Evolutionary conservation across 768 basidiomycete species (phyloP).

Genomic region (Panaeolus cyanescens): DNA sequence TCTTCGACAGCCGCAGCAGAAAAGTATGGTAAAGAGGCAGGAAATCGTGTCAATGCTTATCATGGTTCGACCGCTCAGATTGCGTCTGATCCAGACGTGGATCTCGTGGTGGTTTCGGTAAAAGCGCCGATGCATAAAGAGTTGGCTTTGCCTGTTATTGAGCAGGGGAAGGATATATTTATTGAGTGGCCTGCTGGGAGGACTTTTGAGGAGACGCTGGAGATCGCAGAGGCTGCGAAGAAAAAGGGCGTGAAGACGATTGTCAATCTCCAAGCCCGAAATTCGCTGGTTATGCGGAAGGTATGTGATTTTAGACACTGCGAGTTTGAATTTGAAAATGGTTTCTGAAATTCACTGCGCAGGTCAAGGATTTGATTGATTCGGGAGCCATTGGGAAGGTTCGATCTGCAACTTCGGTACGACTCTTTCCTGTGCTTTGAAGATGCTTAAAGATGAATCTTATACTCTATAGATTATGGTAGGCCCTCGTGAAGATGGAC

Average conservation of each 20-base stretch:
- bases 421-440: neutral
- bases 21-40: slow-evolving; percentile 26
- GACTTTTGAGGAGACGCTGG: slow-evolving; percentile 28
- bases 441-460: neutral
- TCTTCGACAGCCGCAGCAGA: slow-evolving; percentile 31
- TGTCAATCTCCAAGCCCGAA: slow-evolving; percentile 35
- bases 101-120: slow-evolving; percentile 37
- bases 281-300: slow-evolving; percentile 28
- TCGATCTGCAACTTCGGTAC: neutral
- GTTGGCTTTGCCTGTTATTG: slow-evolving; percentile 30
- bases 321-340: neutral
- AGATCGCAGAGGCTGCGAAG: slow-evolving; percentile 32
- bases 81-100: slow-evolving; percentile 35
- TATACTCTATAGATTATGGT: neutral
- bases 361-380: slow-evolving; percentile 30
- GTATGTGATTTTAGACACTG: slow-evolving; percentile 15
- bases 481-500: neutral
- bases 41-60: slow-evolving; percentile 31
- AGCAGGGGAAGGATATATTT: slow-evolving; percentile 39
- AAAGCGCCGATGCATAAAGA: slow-evolving; percentile 30
- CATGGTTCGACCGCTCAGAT: slow-evolving; percentile 29
- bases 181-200: slow-evolving; percentile 42
- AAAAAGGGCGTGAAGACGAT: slow-evolving; percentile 29
- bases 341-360: neutral
- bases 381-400: slow-evolving; percentile 14